These are phyloP conservation scores for Pleurotus salmoneostramineus DNA, from an alignment of 768 basidiomycete genomes.

Conservation along the genomic window DNA sequence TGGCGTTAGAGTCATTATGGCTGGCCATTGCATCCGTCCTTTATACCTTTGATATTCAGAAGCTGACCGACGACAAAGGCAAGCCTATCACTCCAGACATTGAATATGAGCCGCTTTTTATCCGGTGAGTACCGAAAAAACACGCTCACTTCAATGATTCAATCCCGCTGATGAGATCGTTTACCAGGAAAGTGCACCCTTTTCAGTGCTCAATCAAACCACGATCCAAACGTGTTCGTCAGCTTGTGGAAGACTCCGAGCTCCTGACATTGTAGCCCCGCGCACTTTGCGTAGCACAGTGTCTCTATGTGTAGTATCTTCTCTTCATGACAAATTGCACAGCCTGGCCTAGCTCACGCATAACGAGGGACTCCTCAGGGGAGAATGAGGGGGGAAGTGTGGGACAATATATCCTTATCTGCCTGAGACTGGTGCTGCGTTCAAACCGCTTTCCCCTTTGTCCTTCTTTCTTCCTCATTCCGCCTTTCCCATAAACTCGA, in stretches of 20 bases:
- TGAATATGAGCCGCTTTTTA: slow-evolving; percentile 27
- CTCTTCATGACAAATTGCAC: too few species aligned
- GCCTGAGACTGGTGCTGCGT: too few species aligned
- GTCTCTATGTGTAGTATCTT: too few species aligned
- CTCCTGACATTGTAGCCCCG: too few species aligned
- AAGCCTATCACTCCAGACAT: slow-evolving; percentile 10
- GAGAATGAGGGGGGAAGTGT: too few species aligned
- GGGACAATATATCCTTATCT: too few species aligned
- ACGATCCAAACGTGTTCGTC: background rate
- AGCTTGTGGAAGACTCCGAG: background rate
- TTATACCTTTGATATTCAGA: slow-evolving; percentile 9
- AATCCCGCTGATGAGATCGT: slow-evolving; percentile 7
- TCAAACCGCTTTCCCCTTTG: too few species aligned
- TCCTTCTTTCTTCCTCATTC: too few species aligned
- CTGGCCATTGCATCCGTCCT: slow-evolving; percentile 6
- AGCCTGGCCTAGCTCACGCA: too few species aligned
- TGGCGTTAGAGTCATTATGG: slow-evolving; percentile 4
- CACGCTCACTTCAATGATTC: background rate
- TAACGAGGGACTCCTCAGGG: too few species aligned
- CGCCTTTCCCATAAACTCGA: too few species aligned
- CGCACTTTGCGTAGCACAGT: too few species aligned
- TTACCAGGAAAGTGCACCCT: background rate
- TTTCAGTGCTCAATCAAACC: slow-evolving; percentile 6
- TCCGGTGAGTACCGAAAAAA: slow-evolving; percentile 21
- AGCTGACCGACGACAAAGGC: slow-evolving; percentile 8